phyloP scores from a whole-genome alignment of 768 basidiomycete genomes.

The Mrakia frigida region DNA sequence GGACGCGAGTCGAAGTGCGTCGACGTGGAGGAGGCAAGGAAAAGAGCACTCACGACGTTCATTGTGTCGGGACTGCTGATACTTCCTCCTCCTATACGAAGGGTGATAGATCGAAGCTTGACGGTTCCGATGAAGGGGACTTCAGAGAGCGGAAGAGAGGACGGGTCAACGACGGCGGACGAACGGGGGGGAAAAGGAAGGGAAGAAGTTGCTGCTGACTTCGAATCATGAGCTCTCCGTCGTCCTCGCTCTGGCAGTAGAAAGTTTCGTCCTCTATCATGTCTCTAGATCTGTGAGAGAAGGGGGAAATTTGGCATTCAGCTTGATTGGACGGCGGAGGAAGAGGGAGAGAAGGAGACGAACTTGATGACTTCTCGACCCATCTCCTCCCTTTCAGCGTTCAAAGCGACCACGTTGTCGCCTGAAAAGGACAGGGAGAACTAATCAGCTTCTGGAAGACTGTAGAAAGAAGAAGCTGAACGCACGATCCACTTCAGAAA shows the following conservation, averaged over 20 bases:
- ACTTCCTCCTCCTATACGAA: slow-evolving; percentile 11
- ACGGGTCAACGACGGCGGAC: background rate
- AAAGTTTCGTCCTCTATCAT: slow-evolving; percentile 25
- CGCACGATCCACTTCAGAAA: slow-evolving; percentile 21
- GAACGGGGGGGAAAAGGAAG: background rate
- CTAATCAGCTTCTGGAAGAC: background rate
- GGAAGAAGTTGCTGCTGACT: background rate
- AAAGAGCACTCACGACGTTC: slow-evolving; percentile 21
- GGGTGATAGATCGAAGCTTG: slow-evolving; percentile 28
- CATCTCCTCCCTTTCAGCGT: slow-evolving; percentile 27
- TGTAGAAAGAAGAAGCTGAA: background rate
- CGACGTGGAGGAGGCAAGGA: background rate
- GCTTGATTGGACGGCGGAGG: background rate
- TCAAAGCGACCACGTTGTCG: slow-evolving; percentile 29
- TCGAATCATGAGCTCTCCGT: slow-evolving; percentile 31
- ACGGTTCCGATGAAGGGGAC: slow-evolving; percentile 28
- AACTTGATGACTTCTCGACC: slow-evolving; percentile 31
- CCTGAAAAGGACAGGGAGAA: background rate
- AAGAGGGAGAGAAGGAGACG: background rate
- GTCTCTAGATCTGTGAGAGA: slow-evolving; percentile 15
- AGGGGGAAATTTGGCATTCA: background rate
- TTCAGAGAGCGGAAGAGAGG: background rate
- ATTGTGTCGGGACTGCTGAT: slow-evolving; percentile 16
- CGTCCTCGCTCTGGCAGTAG: slow-evolving; percentile 29
- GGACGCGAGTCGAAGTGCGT: background rate